phyloP scores from a whole-genome alignment of 805 yeast species.

The Debaryomyces prosopidis region DNA sequence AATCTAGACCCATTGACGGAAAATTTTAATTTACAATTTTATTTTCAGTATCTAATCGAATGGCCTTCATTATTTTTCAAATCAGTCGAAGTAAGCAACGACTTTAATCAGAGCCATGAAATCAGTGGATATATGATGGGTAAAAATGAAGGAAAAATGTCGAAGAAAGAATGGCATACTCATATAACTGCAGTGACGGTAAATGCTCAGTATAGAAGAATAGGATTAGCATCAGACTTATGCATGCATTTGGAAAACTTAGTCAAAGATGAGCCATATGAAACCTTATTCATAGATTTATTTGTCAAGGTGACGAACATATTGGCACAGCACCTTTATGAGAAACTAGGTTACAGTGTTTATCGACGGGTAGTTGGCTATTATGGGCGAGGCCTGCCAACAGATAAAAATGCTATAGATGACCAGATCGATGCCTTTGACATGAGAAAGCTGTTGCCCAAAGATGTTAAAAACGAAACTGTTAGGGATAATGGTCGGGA shows the following conservation, averaged over 20 bases:
- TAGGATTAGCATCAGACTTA: slow-evolving; percentile 80
- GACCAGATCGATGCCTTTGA: slow-evolving; percentile 88
- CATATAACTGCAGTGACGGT: slow-evolving; percentile 97
- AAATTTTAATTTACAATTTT: slow-evolving; percentile 82
- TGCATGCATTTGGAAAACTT: slow-evolving; percentile 72
- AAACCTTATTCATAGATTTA: slow-evolving; percentile 83
- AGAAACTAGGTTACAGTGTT: slow-evolving; percentile 80
- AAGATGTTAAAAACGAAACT: slow-evolving; percentile 57
- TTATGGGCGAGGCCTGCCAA: slow-evolving; percentile 60
- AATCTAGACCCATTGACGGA: slow-evolving; percentile 91
- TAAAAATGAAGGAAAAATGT: slow-evolving; percentile 80
- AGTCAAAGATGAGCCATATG: slow-evolving; percentile 70
- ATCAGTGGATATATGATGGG: slow-evolving; percentile 87
- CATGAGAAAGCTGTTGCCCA: slow-evolving; percentile 66
- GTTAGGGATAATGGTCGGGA: slow-evolving; percentile 62
- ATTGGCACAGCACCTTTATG: slow-evolving; percentile 80
- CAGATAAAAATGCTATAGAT: slow-evolving; percentile 45
- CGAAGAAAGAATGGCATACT: slow-evolving; percentile 84
- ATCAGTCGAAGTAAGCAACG: slow-evolving; percentile 44
- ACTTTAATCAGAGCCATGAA: slow-evolving; percentile 16
- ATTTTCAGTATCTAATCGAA: slow-evolving; percentile 73
- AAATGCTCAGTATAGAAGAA: slow-evolving; percentile 74
- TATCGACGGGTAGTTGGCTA: slow-evolving; percentile 88
- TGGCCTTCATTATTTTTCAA: slow-evolving; percentile 94
- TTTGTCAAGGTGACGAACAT: slow-evolving; percentile 86